phyloP scores from a whole-genome alignment of 108 stramenopile genomes.

The Cyclotella choctawhatcheeana region DNA sequence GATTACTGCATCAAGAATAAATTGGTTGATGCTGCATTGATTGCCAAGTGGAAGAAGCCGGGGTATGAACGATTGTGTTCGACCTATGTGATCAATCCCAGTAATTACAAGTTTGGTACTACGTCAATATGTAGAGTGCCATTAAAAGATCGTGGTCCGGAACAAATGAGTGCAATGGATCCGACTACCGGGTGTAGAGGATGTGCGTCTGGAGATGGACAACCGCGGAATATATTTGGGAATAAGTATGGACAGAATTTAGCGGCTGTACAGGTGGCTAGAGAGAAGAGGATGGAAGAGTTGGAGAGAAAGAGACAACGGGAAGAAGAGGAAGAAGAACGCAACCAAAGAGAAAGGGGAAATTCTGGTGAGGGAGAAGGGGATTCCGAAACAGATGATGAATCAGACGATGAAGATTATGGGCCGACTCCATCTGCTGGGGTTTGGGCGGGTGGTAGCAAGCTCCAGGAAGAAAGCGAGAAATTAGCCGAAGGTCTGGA shows the following conservation, averaged over 20 bases:
- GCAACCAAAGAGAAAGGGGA: not conserved
- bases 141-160: slow-evolving; percentile 69
- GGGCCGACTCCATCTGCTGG: slow-evolving; percentile 83
- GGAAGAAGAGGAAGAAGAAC: slow-evolving; percentile 33
- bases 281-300: slow-evolving; percentile 78
- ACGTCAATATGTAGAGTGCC: slow-evolving; percentile 97
- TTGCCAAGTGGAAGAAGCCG: slow-evolving; percentile 99
- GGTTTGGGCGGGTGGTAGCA: slow-evolving; percentile 81
- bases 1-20: slow-evolving; percentile 98
- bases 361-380: slow-evolving; percentile 48
- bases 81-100: slow-evolving; percentile 98
- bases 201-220: slow-evolving; percentile 94
- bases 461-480: slow-evolving; percentile 71
- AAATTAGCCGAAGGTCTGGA: slow-evolving; percentile 39
- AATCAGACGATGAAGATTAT: slow-evolving; percentile 80
- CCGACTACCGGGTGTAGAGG: slow-evolving; percentile 97
- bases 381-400: slow-evolving; percentile 62
- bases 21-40: slow-evolving; percentile 95
- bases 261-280: slow-evolving; percentile 96
- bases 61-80: slow-evolving; percentile 99
- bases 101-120: slow-evolving; percentile 99
- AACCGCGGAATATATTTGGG: slow-evolving; percentile 97
- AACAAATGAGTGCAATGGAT: slow-evolving; percentile 77
- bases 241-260: slow-evolving; percentile 99
- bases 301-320: slow-evolving; percentile 40